These are phyloP conservation scores for Aspergillus clavatus DNA, from an alignment of 2,329 filamentous ascomycete species.

Conservation along the genomic window DNA sequence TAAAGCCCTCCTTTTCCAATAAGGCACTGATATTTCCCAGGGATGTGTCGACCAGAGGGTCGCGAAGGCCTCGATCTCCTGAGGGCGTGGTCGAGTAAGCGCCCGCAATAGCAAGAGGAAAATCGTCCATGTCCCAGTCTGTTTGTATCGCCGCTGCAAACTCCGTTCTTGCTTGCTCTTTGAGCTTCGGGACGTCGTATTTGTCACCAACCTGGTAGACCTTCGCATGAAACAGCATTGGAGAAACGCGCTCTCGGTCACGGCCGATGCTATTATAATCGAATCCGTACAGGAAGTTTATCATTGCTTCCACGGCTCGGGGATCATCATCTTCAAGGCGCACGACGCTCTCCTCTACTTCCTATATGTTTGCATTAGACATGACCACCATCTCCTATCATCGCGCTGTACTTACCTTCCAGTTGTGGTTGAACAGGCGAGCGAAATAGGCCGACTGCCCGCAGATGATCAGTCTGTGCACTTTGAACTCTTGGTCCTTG, in stretches of 20 bases:
- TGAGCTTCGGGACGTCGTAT: conserved; percentile 18
- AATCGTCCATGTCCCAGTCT: conserved; percentile 21
- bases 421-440: conserved; percentile 8
- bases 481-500: conserved; percentile 11
- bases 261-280: conserved; percentile 18
- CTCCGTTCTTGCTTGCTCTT: conserved; percentile 16
- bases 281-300: conserved; percentile 23
- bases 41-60: conserved; percentile 4
- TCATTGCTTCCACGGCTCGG: conserved; percentile 19
- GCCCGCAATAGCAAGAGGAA: conserved; percentile 8
- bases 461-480: conserved; percentile 14
- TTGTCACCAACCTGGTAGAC: conserved; percentile 24
- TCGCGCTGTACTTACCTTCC: conserved; percentile 9
- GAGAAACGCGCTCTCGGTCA: conserved; percentile 11
- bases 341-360: conserved; percentile 8
- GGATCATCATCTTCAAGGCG: conserved; percentile 17
- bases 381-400: too few species aligned
- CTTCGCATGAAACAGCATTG: conserved; percentile 20
- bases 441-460: conserved; percentile 15
- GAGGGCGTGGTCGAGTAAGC: conserved; percentile 4
- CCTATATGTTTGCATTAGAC: conserved; percentile 6
- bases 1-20: conserved; percentile 8
- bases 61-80: conserved; percentile 9
- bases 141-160: conserved; percentile 12
- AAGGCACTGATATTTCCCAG: conserved; percentile 6